These are phyloP conservation scores for Cyclotella cryptica DNA, from an alignment of 108 stramenopile genomes.

Conservation along the genomic window DNA sequence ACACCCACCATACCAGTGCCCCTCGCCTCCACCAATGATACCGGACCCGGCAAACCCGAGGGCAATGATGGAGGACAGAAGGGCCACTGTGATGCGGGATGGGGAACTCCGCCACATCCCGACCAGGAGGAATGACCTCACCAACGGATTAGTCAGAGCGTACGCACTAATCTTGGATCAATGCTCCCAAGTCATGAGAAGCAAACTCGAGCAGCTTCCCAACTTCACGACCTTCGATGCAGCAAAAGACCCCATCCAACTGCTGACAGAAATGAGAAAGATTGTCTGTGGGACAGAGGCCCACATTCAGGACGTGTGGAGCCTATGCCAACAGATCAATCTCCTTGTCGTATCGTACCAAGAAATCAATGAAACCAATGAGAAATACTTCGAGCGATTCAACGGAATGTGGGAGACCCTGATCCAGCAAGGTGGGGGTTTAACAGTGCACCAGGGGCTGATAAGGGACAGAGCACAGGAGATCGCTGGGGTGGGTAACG, in stretches of 20 bases:
- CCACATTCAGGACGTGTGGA: neutral
- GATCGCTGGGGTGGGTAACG: neutral
- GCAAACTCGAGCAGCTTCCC: slow-evolving; percentile 4
- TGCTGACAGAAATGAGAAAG: neutral
- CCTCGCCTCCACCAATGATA: neutral
- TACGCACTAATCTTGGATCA: slow-evolving; percentile 11
- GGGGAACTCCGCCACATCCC: neutral
- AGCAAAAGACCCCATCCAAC: slow-evolving; percentile 7
- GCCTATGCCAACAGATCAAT: neutral
- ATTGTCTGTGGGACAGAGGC: neutral
- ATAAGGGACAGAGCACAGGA: neutral
- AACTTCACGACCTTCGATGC: neutral
- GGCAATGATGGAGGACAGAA: neutral
- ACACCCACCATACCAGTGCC: neutral
- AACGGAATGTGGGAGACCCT: neutral
- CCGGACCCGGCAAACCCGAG: neutral
- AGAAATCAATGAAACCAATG: neutral
- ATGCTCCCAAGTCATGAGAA: slow-evolving; percentile 5
- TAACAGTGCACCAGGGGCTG: neutral
- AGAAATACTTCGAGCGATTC: neutral
- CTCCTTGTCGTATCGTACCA: neutral
- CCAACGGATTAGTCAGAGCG: neutral
- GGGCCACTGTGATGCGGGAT: neutral
- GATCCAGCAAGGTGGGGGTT: neutral
- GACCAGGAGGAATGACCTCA: neutral